Evolutionary conservation across 768 basidiomycete species (phyloP), one percentile per base, ranked within the genome.

Genomic region (Termitomyces sp.): DNA sequence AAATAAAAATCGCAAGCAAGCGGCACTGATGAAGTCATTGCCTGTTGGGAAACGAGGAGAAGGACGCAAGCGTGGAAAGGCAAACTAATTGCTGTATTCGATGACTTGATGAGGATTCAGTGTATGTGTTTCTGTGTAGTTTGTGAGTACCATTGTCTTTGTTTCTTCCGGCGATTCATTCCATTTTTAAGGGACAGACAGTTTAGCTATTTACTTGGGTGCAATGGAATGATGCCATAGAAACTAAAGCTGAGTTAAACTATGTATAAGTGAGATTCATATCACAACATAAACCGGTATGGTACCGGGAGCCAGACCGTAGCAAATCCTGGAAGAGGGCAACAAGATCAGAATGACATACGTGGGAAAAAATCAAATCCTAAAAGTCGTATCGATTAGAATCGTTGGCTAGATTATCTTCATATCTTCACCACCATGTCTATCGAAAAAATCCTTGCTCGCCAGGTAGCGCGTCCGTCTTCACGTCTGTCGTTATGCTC

Each of bases 381-480:
- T 70, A 72, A 74, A 70, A 69, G 70, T 67, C 68, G 70, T 66
- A 63, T 61, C 64, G 68, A 72, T 74, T 73, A 68, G 19, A 57
- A 70, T 71, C 60, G 62, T 55, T 56, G 31, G 26, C 41, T 40
- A 33, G 53, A 56, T 63, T 58, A 45, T 62, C 53, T 64, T 64
- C 57, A 66, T 64, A 57, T 62, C 58, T 66, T 61, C 57, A 63
- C 66, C 65, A 64, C 68, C 77, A 96, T 97, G 94, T 92, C 94
- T 67, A 84, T 96, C 79, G 85, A 85, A 56, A 94, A 94, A 78
- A 75, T 97, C 68, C 81, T 86, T 77, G 94, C 94, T 67, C 92
- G 94, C 70, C 93, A 95, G 87, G 94, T 91, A 74, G 60, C 26
- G 19, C 50, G 17, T 21, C 47, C 50, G 35, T 53, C 43, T 41